Base-by-base conservation (phyloP, 2,329 filamentous ascomycete species). In the Orbilia javanica region DNA sequence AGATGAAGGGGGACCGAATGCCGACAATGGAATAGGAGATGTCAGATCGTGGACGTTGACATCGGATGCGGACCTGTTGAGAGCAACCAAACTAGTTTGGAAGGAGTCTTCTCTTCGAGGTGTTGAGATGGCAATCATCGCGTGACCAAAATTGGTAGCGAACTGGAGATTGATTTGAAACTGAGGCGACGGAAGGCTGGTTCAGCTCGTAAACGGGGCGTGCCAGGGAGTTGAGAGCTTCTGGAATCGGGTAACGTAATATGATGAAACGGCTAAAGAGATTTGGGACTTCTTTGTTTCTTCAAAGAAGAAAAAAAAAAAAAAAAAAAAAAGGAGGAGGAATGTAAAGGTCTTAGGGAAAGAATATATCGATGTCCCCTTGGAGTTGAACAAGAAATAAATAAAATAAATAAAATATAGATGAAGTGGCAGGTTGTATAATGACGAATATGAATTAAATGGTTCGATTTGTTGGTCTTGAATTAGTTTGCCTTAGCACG, bases 101-200 rank as follows among this genome's bases (percentile, higher is more conserved):
- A 78, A 78, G 60, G 67, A 25, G 67, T 72, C 74, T 67, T 78
- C 67, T 78, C 67, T 52, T 68, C 60, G 67, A 46, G 62, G 74
- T 67, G 74, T 71, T 53, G 74, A 78, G 63, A 78, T 66, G 22
- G 74, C 74, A 78, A 78, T 78, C 74, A 78, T 78, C 67, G 74
- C 74, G 74, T 68, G 74, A 64, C 53, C 67, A 71, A 25, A 31
- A 57, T 42, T 46, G 52, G 50, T 60, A 57, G 13, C 18, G 39
- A 42, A 29, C 52, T 52, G 55, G 67, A 60, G 55, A 25, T 53
- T 66, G 50, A 31, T 53, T 25, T 48, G 34, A 46, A 25, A 60
- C 55, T 22, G 25, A 75, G 55, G 39, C 20, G 72, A 44, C 39
- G 39, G 20, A 36, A 53, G 44, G 52, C 44, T 29, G 31, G 52